Evolutionary conservation across 2,329 filamentous ascomycete genomes (phyloP).

Genomic region (Epichloe bromicola): DNA sequence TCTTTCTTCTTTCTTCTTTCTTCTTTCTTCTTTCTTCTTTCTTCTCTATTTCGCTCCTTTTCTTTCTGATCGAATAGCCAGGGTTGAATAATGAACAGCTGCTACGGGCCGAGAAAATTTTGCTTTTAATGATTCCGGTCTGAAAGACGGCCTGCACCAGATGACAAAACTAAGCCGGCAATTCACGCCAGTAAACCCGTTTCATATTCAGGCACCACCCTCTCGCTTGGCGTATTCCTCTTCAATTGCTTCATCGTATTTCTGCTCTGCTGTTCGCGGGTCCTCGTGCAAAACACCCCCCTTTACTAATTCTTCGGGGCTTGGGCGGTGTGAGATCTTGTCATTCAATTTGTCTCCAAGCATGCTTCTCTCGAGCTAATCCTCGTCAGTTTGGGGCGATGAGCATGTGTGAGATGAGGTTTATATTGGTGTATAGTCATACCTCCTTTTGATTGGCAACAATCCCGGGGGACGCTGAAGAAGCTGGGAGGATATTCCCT

Average conservation of each 20-base stretch:
- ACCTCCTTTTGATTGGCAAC: slow-evolving; percentile 68
- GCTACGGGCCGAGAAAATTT: too few species aligned
- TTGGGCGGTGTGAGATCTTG: slow-evolving; percentile 66
- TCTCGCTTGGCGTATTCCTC: slow-evolving; percentile 52
- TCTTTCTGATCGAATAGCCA: too few species aligned
- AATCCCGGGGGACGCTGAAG: slow-evolving; percentile 64
- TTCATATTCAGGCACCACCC: slow-evolving; percentile 39
- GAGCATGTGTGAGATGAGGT: not conserved
- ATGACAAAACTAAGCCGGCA: not conserved
- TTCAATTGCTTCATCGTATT: slow-evolving; percentile 48
- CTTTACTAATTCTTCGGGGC: slow-evolving; percentile 64
- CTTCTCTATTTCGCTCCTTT: too few species aligned
- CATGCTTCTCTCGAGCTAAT: slow-evolving; percentile 70
- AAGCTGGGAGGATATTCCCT: slow-evolving; percentile 81
- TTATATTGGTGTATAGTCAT: slow-evolving; percentile 10
- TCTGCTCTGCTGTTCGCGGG: slow-evolving; percentile 42
- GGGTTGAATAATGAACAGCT: too few species aligned
- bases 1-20: too few species aligned
- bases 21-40: too few species aligned
- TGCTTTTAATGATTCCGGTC: not conserved
- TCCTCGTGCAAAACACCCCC: slow-evolving; percentile 68
- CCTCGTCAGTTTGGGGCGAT: not conserved
- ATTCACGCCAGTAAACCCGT: not conserved
- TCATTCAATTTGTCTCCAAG: slow-evolving; percentile 75
- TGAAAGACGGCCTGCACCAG: not conserved